Base-by-base conservation (phyloP, 2,329 filamentous ascomycete genomes). In the Pyricularia sp. region DNA sequence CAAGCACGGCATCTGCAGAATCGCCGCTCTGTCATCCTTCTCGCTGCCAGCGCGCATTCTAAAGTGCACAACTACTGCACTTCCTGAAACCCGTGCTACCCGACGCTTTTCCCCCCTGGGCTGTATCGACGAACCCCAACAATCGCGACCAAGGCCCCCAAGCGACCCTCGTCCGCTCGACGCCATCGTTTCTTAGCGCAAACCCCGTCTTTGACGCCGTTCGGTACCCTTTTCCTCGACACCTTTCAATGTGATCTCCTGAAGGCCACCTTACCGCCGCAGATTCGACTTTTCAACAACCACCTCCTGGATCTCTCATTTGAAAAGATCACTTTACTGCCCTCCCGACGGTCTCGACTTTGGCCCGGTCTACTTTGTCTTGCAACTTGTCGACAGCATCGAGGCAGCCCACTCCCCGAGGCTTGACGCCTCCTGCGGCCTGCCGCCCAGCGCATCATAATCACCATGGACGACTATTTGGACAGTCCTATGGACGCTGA, bases 401-500 rank as follows among this genome's bases (percentile, higher is more conserved):
- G 42, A 20, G 42, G 42, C 42, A 55, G 23, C 20, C n/a, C 30
- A 23, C 5, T 20, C 23, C 26, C 50, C 14, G 66, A 28, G 66
- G 66, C 42, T 67, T 67, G 66, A 67, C 66, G 42, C 66, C 42
- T 67, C 66, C 65, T 36, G 58, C 65, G 66, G 64, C 61, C 65
- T 36, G 66, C 71, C 71, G 64, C 73, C 73, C 74, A 77, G 69
- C 76, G 83, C 84, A 81, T 78, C 84, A 66, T 17, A 26, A 26
- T 26, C 69, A 80, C 80, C 72, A 84, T 88, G 76, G 86, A 87
- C 73, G 86, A 88, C 69, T 90, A 88, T 74, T 78, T 88, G 72
- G 88, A 90, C 71, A 84, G 80, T 75, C 85, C 88, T 68, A 84
- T 92, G 83, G 92, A 96, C 70, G 85, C 86, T 72, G 93, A 96